These are phyloP conservation scores for Globisporangium orthogonon DNA, from an alignment of 352 stramenopile genomes.

Conservation along the genomic window DNA sequence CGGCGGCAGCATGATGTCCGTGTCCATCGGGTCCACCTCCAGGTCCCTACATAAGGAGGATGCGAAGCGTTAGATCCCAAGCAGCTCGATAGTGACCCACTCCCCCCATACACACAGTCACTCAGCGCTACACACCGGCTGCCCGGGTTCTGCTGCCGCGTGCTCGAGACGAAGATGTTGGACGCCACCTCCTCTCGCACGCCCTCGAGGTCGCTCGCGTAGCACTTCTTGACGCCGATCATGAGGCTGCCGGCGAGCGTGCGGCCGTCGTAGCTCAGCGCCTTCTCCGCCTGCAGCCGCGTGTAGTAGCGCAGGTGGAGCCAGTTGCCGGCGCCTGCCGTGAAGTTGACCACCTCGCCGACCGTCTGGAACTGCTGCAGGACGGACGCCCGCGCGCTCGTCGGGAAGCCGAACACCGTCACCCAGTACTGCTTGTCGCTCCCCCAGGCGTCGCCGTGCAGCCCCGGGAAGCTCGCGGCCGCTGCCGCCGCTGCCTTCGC, in stretches of 20 bases:
- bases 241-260: slow-evolving; percentile 62
- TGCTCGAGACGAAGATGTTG: slow-evolving; percentile 40
- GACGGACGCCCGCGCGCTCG: slow-evolving; percentile 54
- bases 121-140: slow-evolving; percentile 12
- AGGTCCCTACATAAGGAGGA: no score
- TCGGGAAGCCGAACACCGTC: slow-evolving; percentile 72
- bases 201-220: slow-evolving; percentile 56
- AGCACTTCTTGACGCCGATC: slow-evolving; percentile 79
- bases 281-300: slow-evolving; percentile 74
- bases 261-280: slow-evolving; percentile 60
- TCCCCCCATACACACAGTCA: no score
- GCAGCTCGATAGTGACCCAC: no score
- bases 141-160: slow-evolving; percentile 37
- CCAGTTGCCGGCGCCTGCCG: slow-evolving; percentile 64
- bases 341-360: slow-evolving; percentile 70
- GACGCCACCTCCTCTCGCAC: slow-evolving; percentile 44
- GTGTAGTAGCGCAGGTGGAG: slow-evolving; percentile 76
- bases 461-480: slow-evolving; percentile 32
- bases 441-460: slow-evolving; percentile 68
- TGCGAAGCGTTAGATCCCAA: no score
- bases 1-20: slow-evolving; percentile 79
- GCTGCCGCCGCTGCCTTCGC: not conserved
- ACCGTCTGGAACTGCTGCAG: slow-evolving; percentile 73
- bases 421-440: slow-evolving; percentile 82
- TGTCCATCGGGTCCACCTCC: slow-evolving; percentile 69